Percentiles rank a stretch among this genome's conserved stretches.
Evolutionary conservation across 345 rosid genomes (phyloP).

Genomic region (Heritiera fomes): DNA sequence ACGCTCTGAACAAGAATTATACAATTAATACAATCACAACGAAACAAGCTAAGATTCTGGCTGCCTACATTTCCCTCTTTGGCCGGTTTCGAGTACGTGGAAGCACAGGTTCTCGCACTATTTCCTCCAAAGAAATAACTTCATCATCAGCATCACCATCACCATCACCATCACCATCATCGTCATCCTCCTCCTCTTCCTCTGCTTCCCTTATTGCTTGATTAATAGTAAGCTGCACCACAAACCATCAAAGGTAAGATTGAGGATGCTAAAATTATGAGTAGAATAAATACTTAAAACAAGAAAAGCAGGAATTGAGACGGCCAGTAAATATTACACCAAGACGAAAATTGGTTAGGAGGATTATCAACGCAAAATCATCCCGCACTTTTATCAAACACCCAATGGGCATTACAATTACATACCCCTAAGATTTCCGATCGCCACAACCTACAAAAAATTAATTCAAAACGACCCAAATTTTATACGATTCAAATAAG

Average conservation of each 20-base stretch:
- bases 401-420: not conserved
- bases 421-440: not conserved
- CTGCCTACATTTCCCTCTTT: conserved; percentile 53
- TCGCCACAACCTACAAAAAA: not conserved
- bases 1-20: conserved; percentile 1
- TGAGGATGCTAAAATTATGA: not conserved
- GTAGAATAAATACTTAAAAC: not conserved
- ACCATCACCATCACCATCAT: no score
- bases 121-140: conserved; percentile 40
- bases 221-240: conserved; percentile 56
- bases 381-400: conserved; percentile 18
- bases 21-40: not conserved
- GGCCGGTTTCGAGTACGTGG: conserved; percentile 71
- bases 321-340: not conserved
- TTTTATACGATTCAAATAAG: not conserved
- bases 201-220: conserved; percentile 62
- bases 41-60: not conserved
- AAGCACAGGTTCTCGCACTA: conserved; percentile 49
- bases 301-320: not conserved
- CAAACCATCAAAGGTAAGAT: conserved; percentile 1
- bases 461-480: not conserved
- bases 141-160: conserved; percentile 33
- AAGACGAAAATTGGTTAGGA: no score
- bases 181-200: conserved; percentile 26
- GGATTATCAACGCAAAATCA: not conserved